phyloP scores from a whole-genome alignment of 345 rosid species.

The Turnera subulata region DNA sequence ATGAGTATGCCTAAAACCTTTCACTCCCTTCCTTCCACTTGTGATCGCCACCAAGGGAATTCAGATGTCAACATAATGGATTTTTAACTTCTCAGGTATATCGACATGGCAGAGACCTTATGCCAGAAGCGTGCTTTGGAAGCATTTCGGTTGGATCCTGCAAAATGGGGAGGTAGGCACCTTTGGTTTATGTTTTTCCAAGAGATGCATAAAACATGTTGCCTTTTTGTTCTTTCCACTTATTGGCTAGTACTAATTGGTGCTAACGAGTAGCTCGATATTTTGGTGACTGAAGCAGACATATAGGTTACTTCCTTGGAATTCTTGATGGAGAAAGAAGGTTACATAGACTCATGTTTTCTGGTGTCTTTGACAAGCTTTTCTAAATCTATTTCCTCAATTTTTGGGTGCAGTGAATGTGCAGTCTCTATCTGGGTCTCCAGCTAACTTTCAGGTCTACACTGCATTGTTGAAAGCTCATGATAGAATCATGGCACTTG shows the following conservation, averaged over 20 bases:
- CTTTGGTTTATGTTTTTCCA: background rate
- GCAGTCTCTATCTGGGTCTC: constrained; percentile 96
- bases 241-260: background rate
- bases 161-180: constrained; percentile 99
- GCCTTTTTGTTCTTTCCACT: background rate
- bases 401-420: constrained; percentile 70
- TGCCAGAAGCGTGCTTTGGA: constrained; percentile 97
- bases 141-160: constrained; percentile 92
- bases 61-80: constrained; percentile 6
- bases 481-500: constrained; percentile 99
- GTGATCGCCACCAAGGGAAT: background rate
- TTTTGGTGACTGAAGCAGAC: no score
- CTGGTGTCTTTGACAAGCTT: background rate
- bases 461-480: constrained; percentile 92
- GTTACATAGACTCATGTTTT: no score
- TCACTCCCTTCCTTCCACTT: constrained; percentile 1
- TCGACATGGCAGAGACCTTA: constrained; percentile 95
- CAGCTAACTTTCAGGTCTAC: constrained; percentile 92
- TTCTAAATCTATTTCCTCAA: constrained; percentile 18
- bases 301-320: no score
- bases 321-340: no score
- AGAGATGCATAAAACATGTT: background rate
- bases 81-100: constrained; percentile 53
- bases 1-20: constrained; percentile 57
- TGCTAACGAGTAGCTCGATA: no score